These are phyloP conservation scores for Microbotryomycetes sp. DNA, from an alignment of 1,284 basidiomycete genomes.

Conservation along the genomic window DNA sequence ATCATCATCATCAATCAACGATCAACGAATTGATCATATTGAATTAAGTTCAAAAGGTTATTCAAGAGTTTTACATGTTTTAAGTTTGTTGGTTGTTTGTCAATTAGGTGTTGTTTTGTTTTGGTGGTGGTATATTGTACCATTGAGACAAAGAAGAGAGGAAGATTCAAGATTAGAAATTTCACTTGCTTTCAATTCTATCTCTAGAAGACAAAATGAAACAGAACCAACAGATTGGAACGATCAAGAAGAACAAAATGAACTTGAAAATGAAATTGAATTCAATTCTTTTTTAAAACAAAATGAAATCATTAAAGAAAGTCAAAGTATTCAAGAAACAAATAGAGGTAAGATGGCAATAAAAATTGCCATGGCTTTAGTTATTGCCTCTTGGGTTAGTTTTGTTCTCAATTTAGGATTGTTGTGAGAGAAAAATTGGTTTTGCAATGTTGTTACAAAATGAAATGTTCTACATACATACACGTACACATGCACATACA, in stretches of 20 bases:
- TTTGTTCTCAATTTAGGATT: background rate
- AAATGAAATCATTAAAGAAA: background rate
- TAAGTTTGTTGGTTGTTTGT: background rate
- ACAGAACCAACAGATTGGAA: background rate
- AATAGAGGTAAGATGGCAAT: background rate
- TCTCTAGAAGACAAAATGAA: background rate
- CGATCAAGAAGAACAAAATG: background rate
- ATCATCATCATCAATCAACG: too few relatives aligned
- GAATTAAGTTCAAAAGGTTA: too few relatives aligned
- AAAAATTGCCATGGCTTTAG: background rate
- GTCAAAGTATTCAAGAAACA: background rate
- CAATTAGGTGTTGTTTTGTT: background rate
- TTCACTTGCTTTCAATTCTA: too few relatives aligned
- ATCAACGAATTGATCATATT: too few relatives aligned
- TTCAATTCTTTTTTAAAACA: background rate
- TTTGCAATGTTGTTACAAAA: background rate
- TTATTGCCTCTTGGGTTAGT: background rate
- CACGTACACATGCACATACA: too few relatives aligned
- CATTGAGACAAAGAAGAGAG: background rate
- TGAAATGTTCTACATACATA: background rate
- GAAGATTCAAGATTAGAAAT: background rate
- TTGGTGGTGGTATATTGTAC: background rate
- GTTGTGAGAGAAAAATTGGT: background rate
- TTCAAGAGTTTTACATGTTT: background rate
- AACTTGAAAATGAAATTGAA: background rate